Base-by-base conservation (phyloP, 257 asterid species). In the Asclepias syriaca region DNA sequence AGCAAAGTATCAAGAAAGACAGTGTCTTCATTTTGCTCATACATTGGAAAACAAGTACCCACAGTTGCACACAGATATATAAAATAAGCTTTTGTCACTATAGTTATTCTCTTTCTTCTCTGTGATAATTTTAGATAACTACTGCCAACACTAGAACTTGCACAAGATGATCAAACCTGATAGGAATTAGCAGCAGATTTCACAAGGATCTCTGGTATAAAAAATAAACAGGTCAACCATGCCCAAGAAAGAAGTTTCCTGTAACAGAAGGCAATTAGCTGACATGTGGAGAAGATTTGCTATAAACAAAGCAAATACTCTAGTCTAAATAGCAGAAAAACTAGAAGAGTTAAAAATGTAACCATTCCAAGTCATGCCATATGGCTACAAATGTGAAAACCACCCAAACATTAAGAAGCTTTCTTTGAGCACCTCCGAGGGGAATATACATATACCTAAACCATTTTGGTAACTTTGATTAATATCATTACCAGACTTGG, bases 221-320 rank as follows among this genome's bases (percentile, higher is more conserved):
- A 94, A 81, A 94, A 91, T 84, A 90, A 75, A 80, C 99, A 91
- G 18, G 99, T 94, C 87, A 94, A 83, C 99, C 99, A 91, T 46
- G 99, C 97, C 98, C 98, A 94, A n/a, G 97, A 91, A 79, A 94
- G 90, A 83, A 94, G 98, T 79, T 94, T 94, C 99, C 99, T 94
- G 84, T 45, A 83, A 77, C 74, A 65, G 65, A 76, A 70, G 58
- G 74, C 70, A 78, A 81, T 58, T 65, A 74, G 29, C 55, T 8
- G 68, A 65, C 65, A 76, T 55, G 53, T 60, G 24, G 74, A 73
- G 81, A 53, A 66, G 70, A 43, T 69, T 56, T 61, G 64, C 19
- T 40, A 48, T n/a, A 64, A 70, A 3, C 75, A 12, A 69, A 40
- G 29, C 77, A 72, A 65, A 72, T 67, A 27, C 79, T 68, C 67